Base-by-base conservation (phyloP, 495 filamentous ascomycete genomes). In the Podospora australis region DNA sequence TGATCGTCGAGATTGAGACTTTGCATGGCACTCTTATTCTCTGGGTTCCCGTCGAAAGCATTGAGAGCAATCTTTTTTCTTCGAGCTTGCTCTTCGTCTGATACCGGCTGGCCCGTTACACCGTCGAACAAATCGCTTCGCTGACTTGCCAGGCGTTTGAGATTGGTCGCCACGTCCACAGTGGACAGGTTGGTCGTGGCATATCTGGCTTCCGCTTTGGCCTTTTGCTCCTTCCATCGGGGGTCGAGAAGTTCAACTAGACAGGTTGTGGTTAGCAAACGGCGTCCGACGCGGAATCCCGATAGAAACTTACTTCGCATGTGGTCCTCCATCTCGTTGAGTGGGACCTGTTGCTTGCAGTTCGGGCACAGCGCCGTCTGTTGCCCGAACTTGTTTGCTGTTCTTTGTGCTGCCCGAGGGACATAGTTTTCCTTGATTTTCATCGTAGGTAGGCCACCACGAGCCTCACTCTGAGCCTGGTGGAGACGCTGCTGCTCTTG, bases 91-190 rank as follows among this genome's bases (percentile, higher is more conserved):
- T 95, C 89, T 56, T 94, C 90, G 40, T 84, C 82, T 0, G 77
- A 68, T 25, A 87, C 67, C 14, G 78, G 69, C 58, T 83, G 72
- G 2, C 86, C 85, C 0, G 82, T 82, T 17, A 78, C 74, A 3
- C 75, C 74, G 56, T 98, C 90, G 62, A 95, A 96, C n/a, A 96
- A 76, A 62, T 98, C 92, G 52, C 77, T 83, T 25, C 92, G 80
- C 60, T 95, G 88, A 44, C 83, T 88, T n/a, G 91, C 89, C 23
- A 97, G 77, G n/a, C 92, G 87, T 70, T 97, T 97, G 51, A 98
- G 76, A 58, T 98, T 97, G 62, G 85, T 87, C 49, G 89, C 90
- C 21, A 94, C 90, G 56, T 96, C 90, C 25, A 74, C 75, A 13
- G 87, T 95, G 4, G 82, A 86, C 4, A 98, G 70, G 52, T 95